phyloP scores from a whole-genome alignment of 78 protist species.

The Planoprotostelium fungivorum region DNA sequence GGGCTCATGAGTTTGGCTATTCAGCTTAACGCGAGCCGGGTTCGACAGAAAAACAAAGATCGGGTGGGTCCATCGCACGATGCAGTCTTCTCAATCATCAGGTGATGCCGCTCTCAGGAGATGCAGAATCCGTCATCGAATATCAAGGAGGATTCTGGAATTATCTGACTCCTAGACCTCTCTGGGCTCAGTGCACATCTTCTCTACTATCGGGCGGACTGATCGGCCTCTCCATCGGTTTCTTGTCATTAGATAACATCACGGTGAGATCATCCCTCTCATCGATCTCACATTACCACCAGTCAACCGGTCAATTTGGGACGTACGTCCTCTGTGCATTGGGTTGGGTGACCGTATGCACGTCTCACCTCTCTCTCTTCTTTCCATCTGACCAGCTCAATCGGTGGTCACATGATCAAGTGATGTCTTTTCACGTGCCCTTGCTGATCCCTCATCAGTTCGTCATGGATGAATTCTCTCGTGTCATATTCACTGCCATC shows the following conservation, averaged over 20 bases:
- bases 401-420: neutral
- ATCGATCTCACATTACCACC: neutral
- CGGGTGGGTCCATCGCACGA: neutral
- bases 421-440: neutral
- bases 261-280: neutral
- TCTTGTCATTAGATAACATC: neutral
- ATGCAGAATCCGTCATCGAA: neutral
- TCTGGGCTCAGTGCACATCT: neutral
- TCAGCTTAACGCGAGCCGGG: neutral
- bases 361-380: neutral
- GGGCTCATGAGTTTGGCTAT: neutral
- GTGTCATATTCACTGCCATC: neutral
- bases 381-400: neutral
- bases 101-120: neutral
- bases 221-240: neutral
- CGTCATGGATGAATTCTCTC: neutral
- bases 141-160: too few relatives aligned
- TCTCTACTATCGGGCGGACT: neutral
- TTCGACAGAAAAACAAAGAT: neutral
- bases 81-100: neutral
- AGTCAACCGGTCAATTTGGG: neutral
- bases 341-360: neutral
- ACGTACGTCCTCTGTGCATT: neutral
- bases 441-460: too few relatives aligned
- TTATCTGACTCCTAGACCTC: neutral